These are phyloP conservation scores for Chimonanthus praecox DNA, from an alignment of 164 flowering plant genomes.

Conservation along the genomic window DNA sequence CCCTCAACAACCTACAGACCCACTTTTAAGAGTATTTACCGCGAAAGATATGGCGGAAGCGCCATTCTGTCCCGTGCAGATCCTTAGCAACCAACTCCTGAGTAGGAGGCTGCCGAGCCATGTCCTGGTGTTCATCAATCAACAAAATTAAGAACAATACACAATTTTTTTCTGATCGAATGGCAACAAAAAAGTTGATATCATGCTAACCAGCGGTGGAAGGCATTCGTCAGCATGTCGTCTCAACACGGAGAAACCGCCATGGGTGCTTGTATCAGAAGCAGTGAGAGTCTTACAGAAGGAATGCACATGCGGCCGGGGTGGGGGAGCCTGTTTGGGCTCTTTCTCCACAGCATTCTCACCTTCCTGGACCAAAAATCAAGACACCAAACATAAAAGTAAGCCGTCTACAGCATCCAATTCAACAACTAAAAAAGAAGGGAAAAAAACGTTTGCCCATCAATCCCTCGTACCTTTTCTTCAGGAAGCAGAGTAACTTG, in stretches of 20 bases:
- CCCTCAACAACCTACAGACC: neutral
- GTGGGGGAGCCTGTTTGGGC: slow-evolving; percentile 40
- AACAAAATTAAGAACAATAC: neutral
- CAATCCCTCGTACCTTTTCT: slow-evolving; percentile 31
- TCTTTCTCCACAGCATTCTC: slow-evolving; percentile 58
- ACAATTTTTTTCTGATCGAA: neutral
- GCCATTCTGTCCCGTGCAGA: slow-evolving; percentile 92
- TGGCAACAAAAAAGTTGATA: neutral
- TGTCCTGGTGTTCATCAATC: slow-evolving; percentile 47
- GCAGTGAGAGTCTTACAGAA: slow-evolving; percentile 96
- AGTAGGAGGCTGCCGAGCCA: slow-evolving; percentile 92
- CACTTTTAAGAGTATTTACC: slow-evolving; percentile 39
- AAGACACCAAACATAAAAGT: neutral
- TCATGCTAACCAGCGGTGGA: slow-evolving; percentile 68
- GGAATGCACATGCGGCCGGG: slow-evolving; percentile 76
- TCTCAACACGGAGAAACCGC: slow-evolving; percentile 90
- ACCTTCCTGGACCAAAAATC: slow-evolving; percentile 49
- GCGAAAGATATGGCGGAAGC: slow-evolving; percentile 84
- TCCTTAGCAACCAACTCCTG: slow-evolving; percentile 95
- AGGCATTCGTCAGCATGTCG: slow-evolving; percentile 98
- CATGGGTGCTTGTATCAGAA: slow-evolving; percentile 96
- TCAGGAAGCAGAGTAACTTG: slow-evolving; percentile 81
- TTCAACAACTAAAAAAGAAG: neutral
- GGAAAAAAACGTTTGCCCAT: neutral
- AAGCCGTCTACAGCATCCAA: neutral